Base-by-base conservation (phyloP, 23 red algal genomes). In the Chondrus crispus region DNA sequence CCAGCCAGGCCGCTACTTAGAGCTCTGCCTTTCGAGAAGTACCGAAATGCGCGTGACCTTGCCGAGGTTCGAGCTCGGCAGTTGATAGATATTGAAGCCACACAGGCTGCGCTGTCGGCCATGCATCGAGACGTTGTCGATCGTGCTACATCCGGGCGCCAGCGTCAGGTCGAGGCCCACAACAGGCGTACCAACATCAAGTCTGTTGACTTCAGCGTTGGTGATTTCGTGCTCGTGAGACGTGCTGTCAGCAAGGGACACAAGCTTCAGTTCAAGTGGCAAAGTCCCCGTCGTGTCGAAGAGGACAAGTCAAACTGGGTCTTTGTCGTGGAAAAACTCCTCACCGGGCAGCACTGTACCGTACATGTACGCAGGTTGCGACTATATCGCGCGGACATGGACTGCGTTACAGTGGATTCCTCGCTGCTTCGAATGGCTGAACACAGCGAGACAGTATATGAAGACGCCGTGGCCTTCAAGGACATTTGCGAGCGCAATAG, bases 201-300 rank as follows among this genome's bases (percentile, higher is more conserved):
- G 3, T 4, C 4, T 2, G 1, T 49, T 4, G 8, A 24, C 24
- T 89, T 89, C 32, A 62, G 43, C 19, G 45, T 89, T 48, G 85
- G 51, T 2, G 68, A 76, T 36, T 89, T 77, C 32, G 85, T 89
- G 58, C 32, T 89, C 9, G 71, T 89, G 29, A 46, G 48, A 29
- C 38, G 68, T 32, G 46, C 68, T 22, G 20, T 13, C 18, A 63
- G 47, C 16, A 29, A 45, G 36, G 47, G 48, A 16, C 68, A 88
- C 41, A 88, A 88, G 43, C 63, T 88, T 16, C 69, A 58, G 28
- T 87, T 73, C 40, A 72, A n/a, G 7, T 87, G 83, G 83, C 26
- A 22, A 33, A 63, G 83, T 19, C 83, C 85, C 38, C 18, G 66
- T 16, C 66, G 43, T 29, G 62, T 88, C 43, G 46, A 30, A 24